Base-by-base conservation (phyloP, 306 rosid species). In the Vigna angularis region DNA sequence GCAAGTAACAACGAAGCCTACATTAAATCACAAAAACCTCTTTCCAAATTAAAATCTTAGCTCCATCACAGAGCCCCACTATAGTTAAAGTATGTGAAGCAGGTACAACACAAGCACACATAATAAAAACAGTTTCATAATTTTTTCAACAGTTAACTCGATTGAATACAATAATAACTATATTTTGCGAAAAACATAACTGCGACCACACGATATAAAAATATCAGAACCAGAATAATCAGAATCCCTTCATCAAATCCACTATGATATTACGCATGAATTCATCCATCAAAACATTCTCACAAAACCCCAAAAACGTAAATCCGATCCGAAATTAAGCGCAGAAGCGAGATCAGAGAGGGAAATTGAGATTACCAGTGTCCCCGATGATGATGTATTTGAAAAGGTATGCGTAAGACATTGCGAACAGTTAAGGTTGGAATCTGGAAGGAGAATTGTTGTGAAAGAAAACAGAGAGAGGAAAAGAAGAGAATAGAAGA, bases 311-410 rank as follows among this genome's bases (percentile, higher is more conserved):
- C 40, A 2, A 65, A 76, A 51, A 20, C 3, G 15, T 16, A 67
- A 72, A 64, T 49, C 30, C 44, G 68, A 85, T 81, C 73, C 53
- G 22, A 13, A 71, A 70, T 52, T 9, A 15, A 16, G 42, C 18
- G 17, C 2, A 55, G 38, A 32, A 55, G n/a, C 20, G 9, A 24
- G 52, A 74, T 62, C 9, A 28, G 26, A 7, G 50, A 45, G 16
- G 26, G 14, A 7, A 44, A 55, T 14, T 20, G 10, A 28, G 26
- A 61, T 56, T 88, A 95, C 99, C 99, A 40, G 99, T 95, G 74
- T 95, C 99, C 30, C 98, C 99, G 87, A 95, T 95, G 86, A 95
- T 95, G 88, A 95, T 95, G 84, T 95, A 95, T 87, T 95, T 95
- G 97, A 95, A 95, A 22, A 95, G 97, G 24, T 95, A 95, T 0